Percentiles rank a stretch among this genome's conserved stretches.
Evolutionary conservation across 371 early-diverging fungal species (phyloP).

Genomic region (Mortierella sp.): DNA sequence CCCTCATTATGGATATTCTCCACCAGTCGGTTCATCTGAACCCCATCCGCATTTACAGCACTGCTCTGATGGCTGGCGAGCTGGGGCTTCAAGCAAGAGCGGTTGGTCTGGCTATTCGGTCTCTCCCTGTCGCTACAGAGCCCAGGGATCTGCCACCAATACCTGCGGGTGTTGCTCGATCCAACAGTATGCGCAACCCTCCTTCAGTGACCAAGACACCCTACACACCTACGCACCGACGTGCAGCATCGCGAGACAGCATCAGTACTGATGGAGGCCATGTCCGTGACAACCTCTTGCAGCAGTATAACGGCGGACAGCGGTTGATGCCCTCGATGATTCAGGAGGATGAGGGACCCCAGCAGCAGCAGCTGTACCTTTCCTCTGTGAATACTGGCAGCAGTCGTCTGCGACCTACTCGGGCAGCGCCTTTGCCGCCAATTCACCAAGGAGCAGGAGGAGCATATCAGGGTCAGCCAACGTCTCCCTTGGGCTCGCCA

Average conservation of each 20-base stretch:
- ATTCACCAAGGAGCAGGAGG: neutral
- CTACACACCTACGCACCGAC: slow-evolving; percentile 10
- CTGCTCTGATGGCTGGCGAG: slow-evolving; percentile 47
- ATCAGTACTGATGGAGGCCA: slow-evolving; percentile 46
- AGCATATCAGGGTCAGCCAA: neutral
- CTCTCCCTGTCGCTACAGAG: slow-evolving; percentile 2
- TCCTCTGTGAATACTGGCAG: slow-evolving; percentile 11
- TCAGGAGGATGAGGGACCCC: slow-evolving; percentile 9
- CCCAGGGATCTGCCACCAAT: slow-evolving; percentile 32
- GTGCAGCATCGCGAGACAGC: slow-evolving; percentile 27
- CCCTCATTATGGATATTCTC: slow-evolving; percentile 36
- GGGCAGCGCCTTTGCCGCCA: slow-evolving; percentile 1
- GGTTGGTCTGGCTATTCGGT: slow-evolving; percentile 32
- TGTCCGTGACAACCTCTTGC: slow-evolving; percentile 29
- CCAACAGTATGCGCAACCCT: neutral
- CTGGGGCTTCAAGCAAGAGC: slow-evolving; percentile 50
- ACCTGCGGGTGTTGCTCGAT: neutral
- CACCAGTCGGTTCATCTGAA: slow-evolving; percentile 32
- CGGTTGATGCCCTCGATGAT: slow-evolving; percentile 6
- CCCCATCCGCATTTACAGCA: slow-evolving; percentile 42
- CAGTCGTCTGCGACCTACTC: neutral
- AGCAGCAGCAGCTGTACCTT: neutral
- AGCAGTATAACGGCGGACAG: slow-evolving; percentile 41
- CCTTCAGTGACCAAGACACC: slow-evolving; percentile 8
- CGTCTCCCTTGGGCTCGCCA: slow-evolving; percentile 19